A percentile compares a stretch with the other conserved stretches of the same genome.
Evolutionary conservation across 371 early-diverging fungal genomes (phyloP).

Genomic region (Actinomucor elegans): DNA sequence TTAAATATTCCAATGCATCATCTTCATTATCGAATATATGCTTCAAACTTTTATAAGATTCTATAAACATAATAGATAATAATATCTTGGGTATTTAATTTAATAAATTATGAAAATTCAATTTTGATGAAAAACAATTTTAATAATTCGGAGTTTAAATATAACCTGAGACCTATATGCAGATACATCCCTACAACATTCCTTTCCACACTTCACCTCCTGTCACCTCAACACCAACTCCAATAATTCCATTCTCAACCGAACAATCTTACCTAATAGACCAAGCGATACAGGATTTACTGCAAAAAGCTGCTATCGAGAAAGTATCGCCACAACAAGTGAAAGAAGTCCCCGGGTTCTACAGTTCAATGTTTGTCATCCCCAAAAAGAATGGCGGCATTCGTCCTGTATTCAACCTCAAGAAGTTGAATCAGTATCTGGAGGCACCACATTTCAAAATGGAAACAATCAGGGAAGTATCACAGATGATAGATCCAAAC

Average conservation of each 20-base stretch:
- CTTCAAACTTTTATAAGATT: no score
- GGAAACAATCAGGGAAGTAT: slow-evolving; percentile 26
- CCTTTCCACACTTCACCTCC: slow-evolving; percentile 4
- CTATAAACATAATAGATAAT: no score
- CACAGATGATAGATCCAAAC: slow-evolving; percentile 17
- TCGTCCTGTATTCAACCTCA: slow-evolving; percentile 30
- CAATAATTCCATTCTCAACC: background rate
- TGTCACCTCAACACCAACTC: background rate
- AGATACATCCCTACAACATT: slow-evolving; percentile 1
- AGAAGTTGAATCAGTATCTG: slow-evolving; percentile 21
- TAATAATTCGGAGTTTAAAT: no score
- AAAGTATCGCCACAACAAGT: background rate
- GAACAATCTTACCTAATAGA: background rate
- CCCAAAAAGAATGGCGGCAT: slow-evolving; percentile 25
- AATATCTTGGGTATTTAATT: no score
- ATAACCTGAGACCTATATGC: no score
- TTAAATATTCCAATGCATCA: no score
- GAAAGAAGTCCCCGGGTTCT: slow-evolving; percentile 3
- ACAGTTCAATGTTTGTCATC: slow-evolving; percentile 28
- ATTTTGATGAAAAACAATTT: no score
- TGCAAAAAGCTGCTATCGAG: slow-evolving; percentile 18
- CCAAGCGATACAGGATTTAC: background rate
- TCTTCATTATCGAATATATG: no score
- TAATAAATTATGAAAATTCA: no score
- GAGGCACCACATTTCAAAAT: slow-evolving; percentile 32